Conservation (phyloP, 495 filamentous ascomycete species). For the Tetracladium marchalianum region DNA sequence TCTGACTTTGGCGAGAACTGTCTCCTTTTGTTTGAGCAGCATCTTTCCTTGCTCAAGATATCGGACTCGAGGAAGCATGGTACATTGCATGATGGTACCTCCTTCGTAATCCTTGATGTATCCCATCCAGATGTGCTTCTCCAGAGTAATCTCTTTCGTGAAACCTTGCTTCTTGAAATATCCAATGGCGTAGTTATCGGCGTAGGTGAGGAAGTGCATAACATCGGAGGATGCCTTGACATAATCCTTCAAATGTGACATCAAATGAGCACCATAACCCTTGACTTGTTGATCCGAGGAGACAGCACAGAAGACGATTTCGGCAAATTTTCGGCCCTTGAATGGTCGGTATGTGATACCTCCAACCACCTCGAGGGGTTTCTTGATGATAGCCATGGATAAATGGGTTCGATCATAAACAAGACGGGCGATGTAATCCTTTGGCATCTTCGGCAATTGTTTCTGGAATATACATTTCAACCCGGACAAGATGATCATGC, state of each 20-base stretch:
- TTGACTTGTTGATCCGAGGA: conserved; percentile 98
- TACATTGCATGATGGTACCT: conserved; percentile 98
- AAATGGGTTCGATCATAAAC: conserved; percentile 96
- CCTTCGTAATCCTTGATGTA: conserved; percentile 99
- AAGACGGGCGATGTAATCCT: conserved; percentile 93
- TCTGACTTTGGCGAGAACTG: conserved; percentile 86
- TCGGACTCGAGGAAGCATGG: conserved; percentile 89
- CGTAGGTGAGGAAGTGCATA: conserved; percentile 98
- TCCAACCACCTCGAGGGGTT: conserved; percentile 87
- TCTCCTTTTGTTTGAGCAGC: conserved; percentile 95
- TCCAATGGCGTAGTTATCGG: conserved; percentile 97
- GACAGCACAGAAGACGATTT: conserved; percentile 98
- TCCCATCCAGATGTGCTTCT: conserved; percentile 91
- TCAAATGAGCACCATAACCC: conserved; percentile 94
- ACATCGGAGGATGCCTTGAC: conserved; percentile 94
- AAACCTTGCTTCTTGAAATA: conserved; percentile 99
- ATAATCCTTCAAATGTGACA: conserved; percentile 98
- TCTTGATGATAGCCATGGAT: conserved; percentile 95
- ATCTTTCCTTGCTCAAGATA: conserved; percentile 92
- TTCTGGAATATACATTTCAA: conserved; percentile 98
- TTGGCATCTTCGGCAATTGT: conserved; percentile 97
- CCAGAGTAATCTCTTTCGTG: conserved; percentile 94
- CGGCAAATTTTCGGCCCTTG: conserved; percentile 84
- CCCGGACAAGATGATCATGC: conserved; percentile 88
- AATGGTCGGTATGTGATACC: conserved; percentile 97